These are phyloP conservation scores for Leccinum griseonigrum DNA, from an alignment of 1,284 basidiomycete genomes.

Conservation along the genomic window DNA sequence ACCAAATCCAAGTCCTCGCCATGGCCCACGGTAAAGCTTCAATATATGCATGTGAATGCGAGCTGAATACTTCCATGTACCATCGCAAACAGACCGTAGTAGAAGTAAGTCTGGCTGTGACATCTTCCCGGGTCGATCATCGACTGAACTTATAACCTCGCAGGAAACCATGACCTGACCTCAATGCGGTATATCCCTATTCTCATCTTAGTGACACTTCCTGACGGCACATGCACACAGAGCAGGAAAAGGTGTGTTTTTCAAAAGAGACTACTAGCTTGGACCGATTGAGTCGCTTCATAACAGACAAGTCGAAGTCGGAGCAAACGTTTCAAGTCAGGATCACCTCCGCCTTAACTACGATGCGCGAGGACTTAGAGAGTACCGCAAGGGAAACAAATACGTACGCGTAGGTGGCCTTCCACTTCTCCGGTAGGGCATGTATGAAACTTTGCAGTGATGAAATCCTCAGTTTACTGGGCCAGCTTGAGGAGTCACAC, in stretches of 20 bases:
- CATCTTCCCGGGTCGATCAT: not conserved
- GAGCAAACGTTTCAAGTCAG: constrained; percentile 26
- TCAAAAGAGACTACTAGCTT: not conserved
- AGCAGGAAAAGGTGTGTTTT: constrained; percentile 15
- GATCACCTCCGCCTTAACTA: constrained; percentile 19
- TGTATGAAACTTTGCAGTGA: constrained; percentile 21
- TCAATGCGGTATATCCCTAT: constrained; percentile 17
- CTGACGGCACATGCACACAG: constrained; percentile 12
- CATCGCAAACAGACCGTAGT: constrained; percentile 11
- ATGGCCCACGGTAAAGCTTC: constrained; percentile 24
- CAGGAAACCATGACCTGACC: constrained; percentile 14
- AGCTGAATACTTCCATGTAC: constrained; percentile 7
- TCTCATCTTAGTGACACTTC: not conserved
- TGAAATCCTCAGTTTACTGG: constrained; percentile 19
- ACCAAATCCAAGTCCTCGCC: not conserved
- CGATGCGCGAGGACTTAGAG: constrained; percentile 16
- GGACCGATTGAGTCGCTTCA: not conserved
- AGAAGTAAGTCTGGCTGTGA: constrained; percentile 15
- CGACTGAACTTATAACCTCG: constrained; percentile 1
- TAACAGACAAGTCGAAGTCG: constrained; percentile 10
- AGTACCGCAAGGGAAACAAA: constrained; percentile 20
- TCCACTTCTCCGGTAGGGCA: not conserved
- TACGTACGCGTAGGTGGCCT: constrained; percentile 26
- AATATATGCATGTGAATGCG: not conserved
- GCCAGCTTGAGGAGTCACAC: constrained; percentile 25